Base-by-base conservation (phyloP, 1,139 yeast genomes). In the Yamadazyma membranifaciens region DNA sequence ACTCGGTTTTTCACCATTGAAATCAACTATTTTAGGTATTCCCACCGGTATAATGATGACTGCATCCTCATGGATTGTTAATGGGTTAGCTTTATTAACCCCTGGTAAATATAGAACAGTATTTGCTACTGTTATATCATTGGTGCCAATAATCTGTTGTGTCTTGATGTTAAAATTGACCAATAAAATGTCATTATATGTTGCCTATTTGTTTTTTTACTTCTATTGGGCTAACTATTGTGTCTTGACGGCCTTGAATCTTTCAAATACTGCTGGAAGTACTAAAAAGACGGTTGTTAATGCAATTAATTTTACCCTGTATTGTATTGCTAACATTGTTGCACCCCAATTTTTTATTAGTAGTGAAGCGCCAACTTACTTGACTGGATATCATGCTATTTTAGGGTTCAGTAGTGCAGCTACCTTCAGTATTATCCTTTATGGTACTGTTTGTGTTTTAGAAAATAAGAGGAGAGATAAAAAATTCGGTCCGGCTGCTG, bases 1-100 rank as follows among this genome's bases (percentile, higher is more conserved):
- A 36, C 32, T 44, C 37, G 68, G 59, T 3, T 57, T 74, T 29
- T 53, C 65, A 16, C 67, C 63, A 47, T 59, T 77, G 40, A 67
- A 66, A 38, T 69, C 81, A 1, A 74, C 80, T 1, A 55, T 78
- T 29, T 78, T 78, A 4, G 68, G 80, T 4, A 79, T 75, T 37
- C 80, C 79, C 1, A 65, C 73, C 32, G 73, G 76, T 36, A 74
- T 78, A 0, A 74, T 49, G 31, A 46, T 49, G 51, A 44, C 52
- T 15, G 13, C 31, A 5, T 34, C 43, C 20, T 38, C 46, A 2
- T 46, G 48, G 49, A 35, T 47, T 7, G 43, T 49, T 39, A 45
- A 51, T 11, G 14, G 42, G 9, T 43, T 50, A 9, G 42, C 53
- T 41, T 43, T 52, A 46, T 37, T 47, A 43, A 44, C 42, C 45